phyloP scores from a whole-genome alignment of 345 rosid species.

The Gossypium raimondii region DNA sequence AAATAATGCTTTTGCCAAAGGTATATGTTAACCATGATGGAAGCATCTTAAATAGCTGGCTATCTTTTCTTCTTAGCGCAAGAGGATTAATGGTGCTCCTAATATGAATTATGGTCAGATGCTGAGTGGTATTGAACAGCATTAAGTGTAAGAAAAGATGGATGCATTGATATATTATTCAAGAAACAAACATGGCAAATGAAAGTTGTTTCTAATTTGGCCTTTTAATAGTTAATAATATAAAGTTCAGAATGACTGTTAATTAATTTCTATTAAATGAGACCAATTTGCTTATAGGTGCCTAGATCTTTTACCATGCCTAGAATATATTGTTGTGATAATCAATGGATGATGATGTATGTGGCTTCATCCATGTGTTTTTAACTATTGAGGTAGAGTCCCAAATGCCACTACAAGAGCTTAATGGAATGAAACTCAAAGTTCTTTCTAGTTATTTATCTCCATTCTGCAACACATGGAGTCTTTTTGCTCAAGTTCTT shows the following conservation, averaged over 20 bases:
- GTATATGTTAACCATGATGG: not conserved
- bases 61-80: not conserved
- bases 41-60: not conserved
- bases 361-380: not conserved
- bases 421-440: not conserved
- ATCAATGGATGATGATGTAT: not conserved
- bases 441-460: constrained; percentile 1
- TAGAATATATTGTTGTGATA: not conserved
- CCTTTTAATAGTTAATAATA: not conserved
- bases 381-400: not conserved
- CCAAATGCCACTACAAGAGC: not conserved
- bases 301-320: not conserved
- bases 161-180: not conserved
- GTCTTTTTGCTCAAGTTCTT: not conserved
- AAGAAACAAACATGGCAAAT: not conserved
- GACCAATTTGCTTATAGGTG: not conserved
- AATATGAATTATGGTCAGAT: not conserved
- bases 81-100: not conserved
- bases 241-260: not conserved
- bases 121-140: not conserved
- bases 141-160: not conserved
- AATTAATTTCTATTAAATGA: not conserved
- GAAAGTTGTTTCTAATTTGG: constrained; percentile 1
- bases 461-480: not conserved
- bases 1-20: not conserved